Conservation (phyloP, 1,284 basidiomycete species). For the Puccinia coronata region DNA sequence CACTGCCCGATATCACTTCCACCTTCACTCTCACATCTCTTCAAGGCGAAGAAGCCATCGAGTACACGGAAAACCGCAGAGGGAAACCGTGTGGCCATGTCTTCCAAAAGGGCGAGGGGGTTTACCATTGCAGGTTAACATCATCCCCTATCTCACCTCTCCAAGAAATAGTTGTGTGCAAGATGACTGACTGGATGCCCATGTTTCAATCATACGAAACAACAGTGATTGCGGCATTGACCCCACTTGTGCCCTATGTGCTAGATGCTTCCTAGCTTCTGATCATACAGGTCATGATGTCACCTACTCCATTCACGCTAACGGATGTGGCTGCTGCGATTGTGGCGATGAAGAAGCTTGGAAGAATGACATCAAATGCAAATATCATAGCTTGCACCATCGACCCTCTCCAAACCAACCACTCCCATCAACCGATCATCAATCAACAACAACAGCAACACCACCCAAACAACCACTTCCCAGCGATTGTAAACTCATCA, state of each 20-base stretch:
- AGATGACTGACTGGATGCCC: too few relatives aligned
- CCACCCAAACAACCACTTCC: constrained; percentile 57
- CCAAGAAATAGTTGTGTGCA: too few relatives aligned
- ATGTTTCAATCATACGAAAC: too few relatives aligned
- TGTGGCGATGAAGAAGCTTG: constrained; percentile 88
- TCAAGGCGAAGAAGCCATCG: constrained; percentile 43
- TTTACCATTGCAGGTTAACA: constrained; percentile 56
- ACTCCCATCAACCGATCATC: constrained; percentile 48
- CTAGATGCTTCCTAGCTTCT: constrained; percentile 80
- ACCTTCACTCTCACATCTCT: constrained; percentile 30
- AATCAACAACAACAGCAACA: constrained; percentile 44
- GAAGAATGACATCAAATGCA: constrained; percentile 69
- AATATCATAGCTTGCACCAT: constrained; percentile 65
- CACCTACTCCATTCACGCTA: constrained; percentile 85
- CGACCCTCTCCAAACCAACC: constrained; percentile 53
- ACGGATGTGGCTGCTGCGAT: constrained; percentile 76
- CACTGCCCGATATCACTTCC: constrained; percentile 24
- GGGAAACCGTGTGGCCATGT: constrained; percentile 55
- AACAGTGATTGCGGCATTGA: constrained; percentile 82
- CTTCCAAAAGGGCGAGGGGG: constrained; percentile 58
- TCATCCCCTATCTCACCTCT: not conserved
- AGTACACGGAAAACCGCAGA: constrained; percentile 42
- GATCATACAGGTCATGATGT: constrained; percentile 82
- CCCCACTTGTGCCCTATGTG: constrained; percentile 82
- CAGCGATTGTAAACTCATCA: constrained; percentile 68